These are phyloP conservation scores for Pluteus cervinus DNA, from an alignment of 768 basidiomycete species.

Conservation along the genomic window DNA sequence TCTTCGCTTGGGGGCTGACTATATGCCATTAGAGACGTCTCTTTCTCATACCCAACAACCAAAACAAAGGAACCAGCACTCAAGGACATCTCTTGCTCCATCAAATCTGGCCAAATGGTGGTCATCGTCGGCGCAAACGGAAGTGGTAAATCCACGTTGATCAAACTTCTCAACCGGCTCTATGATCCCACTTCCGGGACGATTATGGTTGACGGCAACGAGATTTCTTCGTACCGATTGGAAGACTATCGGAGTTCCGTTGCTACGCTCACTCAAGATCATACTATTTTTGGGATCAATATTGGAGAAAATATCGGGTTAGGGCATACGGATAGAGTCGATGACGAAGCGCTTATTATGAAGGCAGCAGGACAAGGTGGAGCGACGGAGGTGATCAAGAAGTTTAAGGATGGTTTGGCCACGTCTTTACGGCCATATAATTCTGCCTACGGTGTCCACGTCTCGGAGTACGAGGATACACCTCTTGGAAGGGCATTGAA, in stretches of 20 bases:
- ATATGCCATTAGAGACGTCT: constrained; percentile 33
- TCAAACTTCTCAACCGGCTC: constrained; percentile 44
- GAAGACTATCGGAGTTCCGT: constrained; percentile 37
- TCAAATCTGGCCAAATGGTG: constrained; percentile 39
- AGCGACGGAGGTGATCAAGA: constrained; percentile 28
- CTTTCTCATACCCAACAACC: constrained; percentile 48
- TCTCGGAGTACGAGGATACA: too few species aligned
- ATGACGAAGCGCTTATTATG: constrained; percentile 13
- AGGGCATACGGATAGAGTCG: too few species aligned
- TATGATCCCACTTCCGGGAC: constrained; percentile 40
- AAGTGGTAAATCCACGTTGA: constrained; percentile 48
- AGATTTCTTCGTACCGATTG: constrained; percentile 29
- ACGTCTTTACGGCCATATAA: constrained; percentile 34
- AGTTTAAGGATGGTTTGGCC: constrained; percentile 35
- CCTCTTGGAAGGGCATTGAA: too few species aligned
- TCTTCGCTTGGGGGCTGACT: too few species aligned
- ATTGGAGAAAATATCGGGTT: constrained; percentile 34
- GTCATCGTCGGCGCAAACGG: constrained; percentile 57
- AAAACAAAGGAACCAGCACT: too few species aligned
- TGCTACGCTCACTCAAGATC: constrained; percentile 44
- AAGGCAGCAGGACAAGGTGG: constrained; percentile 15
- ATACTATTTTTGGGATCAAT: constrained; percentile 39
- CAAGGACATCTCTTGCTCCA: too few species aligned
- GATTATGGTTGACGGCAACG: constrained; percentile 36
- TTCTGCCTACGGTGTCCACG: constrained; percentile 26